Base-by-base conservation (phyloP, 1,284 basidiomycete genomes). In the Irpex sp. region DNA sequence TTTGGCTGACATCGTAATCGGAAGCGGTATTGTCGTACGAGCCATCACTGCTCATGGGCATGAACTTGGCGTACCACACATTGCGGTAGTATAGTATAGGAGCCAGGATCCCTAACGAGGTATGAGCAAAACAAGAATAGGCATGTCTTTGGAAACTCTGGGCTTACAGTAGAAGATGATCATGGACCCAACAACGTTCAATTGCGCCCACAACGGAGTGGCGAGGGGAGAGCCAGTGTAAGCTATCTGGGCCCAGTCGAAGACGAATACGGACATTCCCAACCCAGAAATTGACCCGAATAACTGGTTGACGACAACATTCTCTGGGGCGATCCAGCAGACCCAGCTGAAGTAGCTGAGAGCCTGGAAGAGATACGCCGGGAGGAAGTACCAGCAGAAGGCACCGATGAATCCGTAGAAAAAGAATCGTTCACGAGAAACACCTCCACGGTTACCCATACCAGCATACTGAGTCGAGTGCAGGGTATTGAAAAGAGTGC, bases 211-310 rank as follows among this genome's bases (percentile, higher is more conserved):
- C 79, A 78, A 67, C 75, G 87, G 86, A 0, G 81, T 81, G 11
- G 85, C 81, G n/a, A 88, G 77, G 4, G 86, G 87, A 57, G 82
- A 83, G n/a, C 82, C 83, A 62, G 85, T 82, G 71, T 82, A 88
- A 8, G 77, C 73, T 13, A 75, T 72, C 65, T 81, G 78, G 11
- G 75, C 75, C 79, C 80, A 80, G 66, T 81, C 81, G 67, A 81
- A 81, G 2, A 79, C 78, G 65, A 81, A 63, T 17, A 75, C 58
- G 15, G 77, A 78, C 77, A 82, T 80, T 6, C 79, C 81, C 49
- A 81, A 69, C 5, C 80, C 79, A 57, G 75, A 74, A 5, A 70
- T 62, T 50, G 77, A 78, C 31, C 79, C 80, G 64, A 81, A 81
- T 5, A 81, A 63, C 64, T 81, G 79, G 65, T 76, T 76, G 64